Base-by-base conservation (phyloP, 1,139 yeast genomes). In the Lodderomyces margitis region DNA sequence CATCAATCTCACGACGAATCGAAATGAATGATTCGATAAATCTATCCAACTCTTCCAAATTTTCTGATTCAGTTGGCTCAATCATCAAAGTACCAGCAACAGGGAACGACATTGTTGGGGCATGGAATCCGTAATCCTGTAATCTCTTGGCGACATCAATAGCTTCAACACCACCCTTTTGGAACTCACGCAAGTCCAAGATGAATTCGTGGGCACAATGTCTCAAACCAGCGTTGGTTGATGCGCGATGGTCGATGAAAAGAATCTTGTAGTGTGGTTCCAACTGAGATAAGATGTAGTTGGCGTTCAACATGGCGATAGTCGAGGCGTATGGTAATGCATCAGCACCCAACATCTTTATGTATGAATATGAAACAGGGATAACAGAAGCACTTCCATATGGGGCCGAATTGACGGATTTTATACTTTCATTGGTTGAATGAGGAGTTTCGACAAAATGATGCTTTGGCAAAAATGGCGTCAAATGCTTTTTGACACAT, bases 41-140 rank as follows among this genome's bases (percentile, higher is more conserved):
- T 56, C 97, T 78, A 65, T 92, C 94, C 52, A 92, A 74, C 68
- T 92, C 98, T 42, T 74, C 86, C 57, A 85, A 68, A 58, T 88
- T 82, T 68, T 92, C 98, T 17, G 94, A 83, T 66, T 92, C 98
- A 4, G 98, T 92, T 45, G 98, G 98, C 68, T 92, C 98, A 51
- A 92, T 83, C 98, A 92, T 92, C 54, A 92, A 75, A 3, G 98
- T 92, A 47, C 95, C 95, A 10, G 97, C 91, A 41, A 92, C 96
- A 17, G 98, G 98, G 87, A 94, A 92, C 1, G 98, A 92, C 88
- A 92, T 83, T 38, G 98, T 92, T 52, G 98, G 98, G 1, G 97
- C 97, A 64, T 92, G 98, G 82, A 92, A 92, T 1, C 98, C 97
- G 61, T 91, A 92, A 67, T 92, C 98, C 66, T 92, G 98, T 48